Evolutionary conservation across 1,139 yeast species (phyloP).

Genomic region (Geotrichum citri-aurantii): DNA sequence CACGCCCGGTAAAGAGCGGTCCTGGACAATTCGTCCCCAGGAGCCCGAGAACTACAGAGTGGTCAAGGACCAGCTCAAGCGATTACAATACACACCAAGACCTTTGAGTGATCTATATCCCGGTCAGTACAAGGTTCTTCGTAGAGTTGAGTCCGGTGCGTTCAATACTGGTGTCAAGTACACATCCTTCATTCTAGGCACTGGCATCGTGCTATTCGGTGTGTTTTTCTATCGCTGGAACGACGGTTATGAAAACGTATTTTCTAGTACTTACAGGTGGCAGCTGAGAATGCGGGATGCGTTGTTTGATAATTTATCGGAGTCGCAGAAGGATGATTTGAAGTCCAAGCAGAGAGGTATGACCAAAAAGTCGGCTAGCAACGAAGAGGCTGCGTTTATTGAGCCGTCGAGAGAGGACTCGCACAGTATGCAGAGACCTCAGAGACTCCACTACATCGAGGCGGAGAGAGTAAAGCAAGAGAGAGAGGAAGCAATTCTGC

Average conservation of each 20-base stretch:
- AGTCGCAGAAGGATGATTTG: constrained; percentile 60
- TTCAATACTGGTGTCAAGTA: constrained; percentile 45
- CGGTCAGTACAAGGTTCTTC: constrained; percentile 69
- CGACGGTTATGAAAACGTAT: constrained; percentile 72
- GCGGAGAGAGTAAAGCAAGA: constrained; percentile 69
- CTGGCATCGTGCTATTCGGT: constrained; percentile 35
- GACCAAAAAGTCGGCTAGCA: constrained; percentile 22
- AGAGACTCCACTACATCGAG: constrained; percentile 65
- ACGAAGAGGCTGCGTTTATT: constrained; percentile 27
- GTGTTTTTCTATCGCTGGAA: constrained; percentile 79
- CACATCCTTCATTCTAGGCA: constrained; percentile 27
- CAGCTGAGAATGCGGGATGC: constrained; percentile 53
- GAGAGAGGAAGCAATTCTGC: constrained; percentile 58
- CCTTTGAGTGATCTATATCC: constrained; percentile 71
- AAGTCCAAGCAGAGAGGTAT: constrained; percentile 38
- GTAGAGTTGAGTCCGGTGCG: constrained; percentile 51
- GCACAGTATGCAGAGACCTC: constrained; percentile 58
- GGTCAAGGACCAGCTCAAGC: constrained; percentile 67
- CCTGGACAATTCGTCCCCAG: constrained; percentile 58
- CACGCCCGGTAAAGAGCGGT: constrained; percentile 35
- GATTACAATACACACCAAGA: constrained; percentile 70
- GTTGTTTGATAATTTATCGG: constrained; percentile 48
- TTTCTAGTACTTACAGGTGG: constrained; percentile 59
- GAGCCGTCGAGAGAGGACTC: constrained; percentile 38
- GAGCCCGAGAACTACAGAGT: constrained; percentile 64